Evolutionary conservation across 1,284 basidiomycete species (phyloP), one percentile per base, ranked within the genome.

Genomic region (Limonomyces culmigenus): DNA sequence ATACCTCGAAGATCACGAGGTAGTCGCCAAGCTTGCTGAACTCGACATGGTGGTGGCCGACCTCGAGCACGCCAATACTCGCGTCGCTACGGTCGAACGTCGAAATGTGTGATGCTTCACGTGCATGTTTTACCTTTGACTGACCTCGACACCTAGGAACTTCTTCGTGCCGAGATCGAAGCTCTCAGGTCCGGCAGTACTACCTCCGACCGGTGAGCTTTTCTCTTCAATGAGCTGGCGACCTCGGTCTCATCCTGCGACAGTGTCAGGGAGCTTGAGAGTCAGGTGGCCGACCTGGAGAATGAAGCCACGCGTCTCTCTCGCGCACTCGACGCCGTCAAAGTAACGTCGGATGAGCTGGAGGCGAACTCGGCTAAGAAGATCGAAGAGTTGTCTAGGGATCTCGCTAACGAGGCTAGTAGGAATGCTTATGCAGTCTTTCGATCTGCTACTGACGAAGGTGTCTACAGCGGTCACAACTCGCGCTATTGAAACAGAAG

Each of bases 41-140:
- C 67, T 92, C 38, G 92, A 97, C 46, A 81, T 95, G 70, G 73
- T 95, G 42, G 79, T 85, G 17, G 83, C 81, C 12, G 93, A 98
- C 55, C 64, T 97, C 29, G 87, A 92, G 46, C 72, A 89, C 12
- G 88, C 93, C 13, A 96, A 93, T 48, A 85, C 77, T 48, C 75
- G 92, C 10, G 83, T 95, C 1, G 87, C 84, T 0, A 77, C 81
- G 3, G 80, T 97, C 31, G 93, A 98, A 56, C 68, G 89, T 41
- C 72, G 93, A 36, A 96, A 96, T 56, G 87, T 88, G 42, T 35
- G n/a, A n/a, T n/a, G n/a, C n/a, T n/a, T 21, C 12, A 25, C 18
- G 16, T 19, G 35, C 37, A 8, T 6, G 8, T 32, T 10, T 17
- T 27, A 8, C 8, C 30, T 39, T 23, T 33, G 17, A 10, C 13